Evolutionary conservation across 1,284 basidiomycete genomes (phyloP).

Genomic region (Puccinia hordei): DNA sequence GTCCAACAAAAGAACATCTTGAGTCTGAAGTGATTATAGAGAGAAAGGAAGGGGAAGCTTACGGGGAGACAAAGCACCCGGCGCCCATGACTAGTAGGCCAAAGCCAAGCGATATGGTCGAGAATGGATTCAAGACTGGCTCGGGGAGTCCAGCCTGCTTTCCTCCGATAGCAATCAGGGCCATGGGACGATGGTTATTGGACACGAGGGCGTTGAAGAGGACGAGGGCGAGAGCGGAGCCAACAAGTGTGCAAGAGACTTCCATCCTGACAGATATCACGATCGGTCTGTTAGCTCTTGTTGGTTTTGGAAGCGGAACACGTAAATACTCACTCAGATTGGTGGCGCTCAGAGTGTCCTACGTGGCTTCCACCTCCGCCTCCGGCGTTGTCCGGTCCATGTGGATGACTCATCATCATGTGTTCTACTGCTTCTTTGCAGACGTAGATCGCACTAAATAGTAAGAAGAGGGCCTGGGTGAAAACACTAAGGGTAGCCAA

Average conservation of each 20-base stretch:
- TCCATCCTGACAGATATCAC: no score
- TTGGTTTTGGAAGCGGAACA: background rate
- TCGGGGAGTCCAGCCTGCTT: background rate
- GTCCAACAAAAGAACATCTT: constrained; percentile 21
- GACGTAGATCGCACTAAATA: constrained; percentile 87
- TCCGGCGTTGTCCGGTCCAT: background rate
- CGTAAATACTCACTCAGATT: background rate
- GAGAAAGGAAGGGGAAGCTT: background rate
- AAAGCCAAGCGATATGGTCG: constrained; percentile 56
- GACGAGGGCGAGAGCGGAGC: constrained; percentile 64
- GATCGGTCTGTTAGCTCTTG: background rate
- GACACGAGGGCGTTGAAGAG: constrained; percentile 62
- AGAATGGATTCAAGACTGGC: constrained; percentile 58
- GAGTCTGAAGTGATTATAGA: constrained; percentile 45
- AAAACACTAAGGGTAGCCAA: constrained; percentile 78
- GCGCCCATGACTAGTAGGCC: background rate
- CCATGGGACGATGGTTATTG: constrained; percentile 70
- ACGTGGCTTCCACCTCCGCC: background rate
- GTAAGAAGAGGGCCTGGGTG: constrained; percentile 81
- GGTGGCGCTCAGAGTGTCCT: constrained; percentile 2
- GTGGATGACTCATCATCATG: constrained; percentile 64
- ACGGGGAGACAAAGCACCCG: constrained; percentile 2
- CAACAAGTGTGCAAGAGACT: constrained; percentile 67
- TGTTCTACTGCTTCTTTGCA: constrained; percentile 91
- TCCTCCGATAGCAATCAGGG: constrained; percentile 60